Conservation (phyloP, 1,139 yeast species). For the Saccharomyces pastorianus region DNA sequence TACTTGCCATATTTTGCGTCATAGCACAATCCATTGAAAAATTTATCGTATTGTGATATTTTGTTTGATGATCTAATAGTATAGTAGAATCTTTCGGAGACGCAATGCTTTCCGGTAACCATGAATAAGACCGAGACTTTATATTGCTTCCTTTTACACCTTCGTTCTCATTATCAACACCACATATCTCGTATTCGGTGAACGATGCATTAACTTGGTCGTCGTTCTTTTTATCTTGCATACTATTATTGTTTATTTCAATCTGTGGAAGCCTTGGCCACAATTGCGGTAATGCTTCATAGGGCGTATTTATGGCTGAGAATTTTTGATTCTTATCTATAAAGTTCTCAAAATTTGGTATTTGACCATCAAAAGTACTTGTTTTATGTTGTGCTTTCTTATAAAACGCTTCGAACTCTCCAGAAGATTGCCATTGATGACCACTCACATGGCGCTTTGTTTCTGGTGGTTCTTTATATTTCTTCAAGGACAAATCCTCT, state of each 20-base stretch:
- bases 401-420: constrained; percentile 33
- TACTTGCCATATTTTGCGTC: constrained; percentile 21
- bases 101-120: constrained; percentile 3
- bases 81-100: constrained; percentile 16
- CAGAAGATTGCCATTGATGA: constrained; percentile 37
- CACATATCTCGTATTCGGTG: constrained; percentile 1
- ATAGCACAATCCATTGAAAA: constrained; percentile 15
- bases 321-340: constrained; percentile 9
- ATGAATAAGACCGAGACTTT: neutral
- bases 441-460: constrained; percentile 7
- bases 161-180: constrained; percentile 2
- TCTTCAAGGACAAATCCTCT: constrained; percentile 33
- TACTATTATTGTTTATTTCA: neutral
- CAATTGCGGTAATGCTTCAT: constrained; percentile 23
- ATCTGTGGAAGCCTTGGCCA: constrained; percentile 17
- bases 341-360: constrained; percentile 12
- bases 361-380: constrained; percentile 7
- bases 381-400: constrained; percentile 24
- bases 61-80: neutral
- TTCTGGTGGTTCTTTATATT: constrained; percentile 24
- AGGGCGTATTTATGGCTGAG: constrained; percentile 16
- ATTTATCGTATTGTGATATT: neutral
- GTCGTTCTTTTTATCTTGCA: neutral
- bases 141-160: neutral
- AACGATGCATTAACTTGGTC: neutral